Conservation (phyloP, 2,329 filamentous ascomycete species). For the Penicillium sp. region DNA sequence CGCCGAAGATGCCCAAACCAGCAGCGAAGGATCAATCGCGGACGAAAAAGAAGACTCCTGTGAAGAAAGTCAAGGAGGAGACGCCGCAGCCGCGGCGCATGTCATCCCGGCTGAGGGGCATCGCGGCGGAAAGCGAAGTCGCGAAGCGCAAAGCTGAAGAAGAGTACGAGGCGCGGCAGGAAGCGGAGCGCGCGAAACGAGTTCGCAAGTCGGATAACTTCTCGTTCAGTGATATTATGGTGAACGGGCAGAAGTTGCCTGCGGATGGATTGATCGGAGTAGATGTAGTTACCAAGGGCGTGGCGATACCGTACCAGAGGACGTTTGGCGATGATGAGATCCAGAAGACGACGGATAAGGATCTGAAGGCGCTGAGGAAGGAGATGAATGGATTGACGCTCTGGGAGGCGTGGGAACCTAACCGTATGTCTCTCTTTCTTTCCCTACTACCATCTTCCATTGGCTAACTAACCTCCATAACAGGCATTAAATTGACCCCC, state of each 20-base stretch:
- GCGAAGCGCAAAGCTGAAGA: conserved; percentile 62
- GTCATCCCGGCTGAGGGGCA: conserved; percentile 54
- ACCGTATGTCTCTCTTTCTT: conserved; percentile 43
- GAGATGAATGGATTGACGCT: conserved; percentile 69
- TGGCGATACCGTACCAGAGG: conserved; percentile 67
- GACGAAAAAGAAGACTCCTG: conserved; percentile 43
- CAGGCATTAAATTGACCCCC: conserved; percentile 83
- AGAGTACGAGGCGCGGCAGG: conserved; percentile 49
- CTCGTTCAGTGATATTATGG: conserved; percentile 64
- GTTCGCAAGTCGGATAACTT: conserved; percentile 58
- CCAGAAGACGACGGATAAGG: conserved; percentile 67
- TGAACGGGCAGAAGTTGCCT: conserved; percentile 66
- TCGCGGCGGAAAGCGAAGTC: conserved; percentile 58
- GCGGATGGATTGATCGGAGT: conserved; percentile 57
- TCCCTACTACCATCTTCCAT: too few relatives aligned
- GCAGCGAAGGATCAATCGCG: conserved; percentile 39
- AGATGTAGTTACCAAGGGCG: conserved; percentile 53
- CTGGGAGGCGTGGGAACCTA: conserved; percentile 79
- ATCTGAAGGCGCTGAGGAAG: conserved; percentile 62
- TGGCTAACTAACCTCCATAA: background rate
- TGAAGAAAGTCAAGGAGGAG: conserved; percentile 57
- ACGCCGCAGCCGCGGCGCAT: conserved; percentile 49
- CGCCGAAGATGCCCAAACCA: conserved; percentile 43
- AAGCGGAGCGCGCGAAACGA: conserved; percentile 53
- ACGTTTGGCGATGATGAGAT: conserved; percentile 83